Evolutionary conservation across 805 yeast genomes (phyloP).

Genomic region (Myxozyma neotropica): DNA sequence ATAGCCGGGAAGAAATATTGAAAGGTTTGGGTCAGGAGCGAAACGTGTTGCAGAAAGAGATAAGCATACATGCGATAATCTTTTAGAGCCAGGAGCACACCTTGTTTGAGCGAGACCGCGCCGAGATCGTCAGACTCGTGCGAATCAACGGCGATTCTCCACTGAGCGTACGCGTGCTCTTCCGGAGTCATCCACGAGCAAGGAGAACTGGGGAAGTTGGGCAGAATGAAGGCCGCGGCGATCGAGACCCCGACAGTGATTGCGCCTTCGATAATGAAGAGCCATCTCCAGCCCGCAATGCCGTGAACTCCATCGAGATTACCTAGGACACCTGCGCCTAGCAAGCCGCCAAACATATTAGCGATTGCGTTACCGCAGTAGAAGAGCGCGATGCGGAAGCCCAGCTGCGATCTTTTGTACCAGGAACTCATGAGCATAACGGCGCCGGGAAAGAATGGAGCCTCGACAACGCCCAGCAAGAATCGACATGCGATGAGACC

Average conservation of each 20-base stretch:
- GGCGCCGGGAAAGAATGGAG: constrained; percentile 48
- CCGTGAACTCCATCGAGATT: constrained; percentile 48
- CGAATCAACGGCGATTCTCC: constrained; percentile 33
- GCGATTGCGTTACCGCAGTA: constrained; percentile 53
- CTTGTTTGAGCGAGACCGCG: constrained; percentile 23
- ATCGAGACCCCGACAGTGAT: constrained; percentile 42
- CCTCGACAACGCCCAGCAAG: constrained; percentile 46
- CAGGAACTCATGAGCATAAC: constrained; percentile 43
- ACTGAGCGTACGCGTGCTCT: constrained; percentile 34
- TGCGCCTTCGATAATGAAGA: constrained; percentile 54
- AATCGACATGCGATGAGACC: constrained; percentile 46
- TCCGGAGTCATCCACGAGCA: constrained; percentile 32
- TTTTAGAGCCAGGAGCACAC: constrained; percentile 19
- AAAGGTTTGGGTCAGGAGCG: constrained; percentile 36
- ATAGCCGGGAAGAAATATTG: constrained; percentile 63
- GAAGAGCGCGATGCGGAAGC: constrained; percentile 44
- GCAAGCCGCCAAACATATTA: constrained; percentile 56
- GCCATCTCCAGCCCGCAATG: constrained; percentile 54
- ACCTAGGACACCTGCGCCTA: constrained; percentile 52
- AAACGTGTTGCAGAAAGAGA: constrained; percentile 27
- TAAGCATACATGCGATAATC: constrained; percentile 32
- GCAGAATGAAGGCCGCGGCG: constrained; percentile 44
- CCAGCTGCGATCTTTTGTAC: constrained; percentile 48
- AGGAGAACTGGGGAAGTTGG: constrained; percentile 50
- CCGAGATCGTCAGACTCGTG: constrained; percentile 22